Evolutionary conservation across 2,329 filamentous ascomycete genomes (phyloP).

Genomic region (Boeremia exigua): DNA sequence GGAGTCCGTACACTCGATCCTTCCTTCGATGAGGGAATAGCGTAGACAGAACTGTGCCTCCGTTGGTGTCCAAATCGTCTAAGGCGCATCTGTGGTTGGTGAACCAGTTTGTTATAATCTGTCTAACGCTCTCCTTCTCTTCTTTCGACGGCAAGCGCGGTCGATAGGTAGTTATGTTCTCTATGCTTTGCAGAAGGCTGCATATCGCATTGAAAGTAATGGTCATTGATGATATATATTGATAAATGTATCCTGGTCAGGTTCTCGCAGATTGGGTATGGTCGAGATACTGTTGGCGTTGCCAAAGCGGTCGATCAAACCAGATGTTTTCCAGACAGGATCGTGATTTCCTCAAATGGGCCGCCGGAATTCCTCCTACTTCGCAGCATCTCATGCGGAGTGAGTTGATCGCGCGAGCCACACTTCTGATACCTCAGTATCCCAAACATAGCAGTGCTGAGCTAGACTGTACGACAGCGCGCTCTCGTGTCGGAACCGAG

Average conservation of each 20-base stretch:
- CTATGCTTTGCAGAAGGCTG: slow-evolving; percentile 73
- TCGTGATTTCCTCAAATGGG: background rate
- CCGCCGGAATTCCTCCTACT: background rate
- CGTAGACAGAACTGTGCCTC: slow-evolving; percentile 72
- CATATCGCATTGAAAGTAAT: slow-evolving; percentile 75
- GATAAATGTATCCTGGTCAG: background rate
- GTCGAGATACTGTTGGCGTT: background rate
- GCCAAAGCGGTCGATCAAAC: background rate
- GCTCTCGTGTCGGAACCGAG: background rate
- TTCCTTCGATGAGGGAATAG: slow-evolving; percentile 77
- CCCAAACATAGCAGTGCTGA: background rate
- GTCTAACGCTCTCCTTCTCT: slow-evolving; percentile 34
- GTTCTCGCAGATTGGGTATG: background rate
- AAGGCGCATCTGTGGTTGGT: slow-evolving; percentile 64
- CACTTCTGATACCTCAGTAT: background rate
- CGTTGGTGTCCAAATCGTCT: slow-evolving; percentile 62
- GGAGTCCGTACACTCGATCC: slow-evolving; percentile 78
- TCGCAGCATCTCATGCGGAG: background rate
- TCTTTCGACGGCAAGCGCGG: slow-evolving; percentile 46
- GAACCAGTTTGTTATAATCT: slow-evolving; percentile 73
- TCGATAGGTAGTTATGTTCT: slow-evolving; percentile 55
- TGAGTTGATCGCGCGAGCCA: background rate
- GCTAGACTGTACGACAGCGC: background rate
- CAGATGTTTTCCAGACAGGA: background rate
- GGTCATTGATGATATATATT: slow-evolving; percentile 58